phyloP scores from a whole-genome alignment of 2,329 filamentous ascomycete species.

The Leptodontidium sp. region DNA sequence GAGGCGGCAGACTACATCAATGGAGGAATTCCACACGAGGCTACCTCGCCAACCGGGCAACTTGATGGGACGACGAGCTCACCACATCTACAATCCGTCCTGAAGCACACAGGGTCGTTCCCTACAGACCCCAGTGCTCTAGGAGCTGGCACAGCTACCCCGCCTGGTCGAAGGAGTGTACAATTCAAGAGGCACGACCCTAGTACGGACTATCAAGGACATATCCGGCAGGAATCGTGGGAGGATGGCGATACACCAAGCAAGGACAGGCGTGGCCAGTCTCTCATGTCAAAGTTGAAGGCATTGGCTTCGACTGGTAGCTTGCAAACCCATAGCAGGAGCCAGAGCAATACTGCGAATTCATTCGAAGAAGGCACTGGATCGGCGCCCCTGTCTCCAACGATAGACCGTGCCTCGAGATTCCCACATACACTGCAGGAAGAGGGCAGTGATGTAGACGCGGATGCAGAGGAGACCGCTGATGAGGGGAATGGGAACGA shows the following conservation, averaged over 20 bases:
- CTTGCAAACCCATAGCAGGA: conserved; percentile 54
- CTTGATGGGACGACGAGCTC: conserved; percentile 20
- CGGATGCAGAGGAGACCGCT: conserved; percentile 86
- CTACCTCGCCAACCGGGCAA: conserved; percentile 24
- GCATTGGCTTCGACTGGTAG: conserved; percentile 68
- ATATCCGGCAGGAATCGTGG: conserved; percentile 70
- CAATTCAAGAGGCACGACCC: conserved; percentile 71
- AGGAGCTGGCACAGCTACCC: conserved; percentile 42
- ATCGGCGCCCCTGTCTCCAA: conserved; percentile 59
- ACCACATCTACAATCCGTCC: conserved; percentile 32
- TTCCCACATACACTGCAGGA: conserved; percentile 63
- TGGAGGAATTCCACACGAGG: conserved; percentile 42
- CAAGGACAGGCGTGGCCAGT: conserved; percentile 68
- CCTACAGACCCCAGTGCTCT: conserved; percentile 28
- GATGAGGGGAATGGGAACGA: conserved; percentile 71
- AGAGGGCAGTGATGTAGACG: conserved; percentile 75
- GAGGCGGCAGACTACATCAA: conserved; percentile 47
- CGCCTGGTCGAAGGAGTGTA: conserved; percentile 68
- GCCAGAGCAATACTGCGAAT: conserved; percentile 48
- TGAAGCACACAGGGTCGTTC: conserved; percentile 34
- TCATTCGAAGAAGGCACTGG: conserved; percentile 47
- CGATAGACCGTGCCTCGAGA: conserved; percentile 53
- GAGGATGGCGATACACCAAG: conserved; percentile 68
- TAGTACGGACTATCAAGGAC: conserved; percentile 55
- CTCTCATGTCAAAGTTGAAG: conserved; percentile 81